These are phyloP conservation scores for Aspergillus avenaceus DNA, from an alignment of 495 filamentous ascomycete species.

Conservation along the genomic window DNA sequence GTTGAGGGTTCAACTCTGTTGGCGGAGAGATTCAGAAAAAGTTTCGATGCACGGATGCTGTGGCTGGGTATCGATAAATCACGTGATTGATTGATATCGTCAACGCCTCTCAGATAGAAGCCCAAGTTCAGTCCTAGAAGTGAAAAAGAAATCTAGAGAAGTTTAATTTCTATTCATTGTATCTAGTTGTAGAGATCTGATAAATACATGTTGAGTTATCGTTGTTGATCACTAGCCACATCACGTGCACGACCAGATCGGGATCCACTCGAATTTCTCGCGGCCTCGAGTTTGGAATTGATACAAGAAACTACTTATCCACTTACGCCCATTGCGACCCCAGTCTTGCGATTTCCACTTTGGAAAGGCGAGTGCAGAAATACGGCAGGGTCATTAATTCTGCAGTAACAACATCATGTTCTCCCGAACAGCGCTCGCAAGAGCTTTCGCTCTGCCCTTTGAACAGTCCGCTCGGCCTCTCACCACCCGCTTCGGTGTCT, in stretches of 20 bases:
- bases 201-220: no score
- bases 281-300: conserved; percentile 8
- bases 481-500: conserved; percentile 31
- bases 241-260: conserved; percentile 22
- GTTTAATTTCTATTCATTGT: no score
- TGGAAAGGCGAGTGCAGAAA: neutral
- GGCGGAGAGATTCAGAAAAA: conserved; percentile 27
- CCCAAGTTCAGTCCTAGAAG: no score
- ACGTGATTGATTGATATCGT: no score
- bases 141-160: no score
- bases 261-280: conserved; percentile 30
- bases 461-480: conserved; percentile 26
- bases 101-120: no score
- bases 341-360: neutral
- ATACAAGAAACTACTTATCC: conserved; percentile 4
- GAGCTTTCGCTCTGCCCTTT: conserved; percentile 30
- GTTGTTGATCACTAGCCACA: conserved; percentile 11
- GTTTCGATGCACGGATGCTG: conserved; percentile 30
- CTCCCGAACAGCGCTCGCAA: conserved; percentile 35
- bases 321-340: neutral
- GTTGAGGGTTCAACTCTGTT: neutral
- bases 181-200: no score
- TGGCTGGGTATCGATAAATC: conserved; percentile 24
- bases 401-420: conserved; percentile 30
- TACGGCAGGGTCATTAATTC: neutral